phyloP scores from a whole-genome alignment of 805 yeast genomes.

The Candida maesae region DNA sequence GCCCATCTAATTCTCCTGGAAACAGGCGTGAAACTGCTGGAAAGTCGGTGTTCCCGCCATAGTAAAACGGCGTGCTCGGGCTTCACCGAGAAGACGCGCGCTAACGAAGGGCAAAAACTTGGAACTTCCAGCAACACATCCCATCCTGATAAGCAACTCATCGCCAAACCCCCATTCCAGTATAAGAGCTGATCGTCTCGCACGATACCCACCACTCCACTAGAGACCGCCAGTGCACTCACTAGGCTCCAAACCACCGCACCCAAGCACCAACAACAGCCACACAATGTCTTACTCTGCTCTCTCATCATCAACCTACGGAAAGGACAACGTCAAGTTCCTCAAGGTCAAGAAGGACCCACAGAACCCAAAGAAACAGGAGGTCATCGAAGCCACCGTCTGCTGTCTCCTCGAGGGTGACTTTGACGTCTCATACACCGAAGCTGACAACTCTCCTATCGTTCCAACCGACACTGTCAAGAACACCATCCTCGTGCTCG shows the following conservation, averaged over 20 bases:
- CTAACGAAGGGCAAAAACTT: constrained; percentile 1
- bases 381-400: constrained; percentile 83
- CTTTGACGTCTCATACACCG: constrained; percentile 76
- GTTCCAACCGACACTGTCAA: constrained; percentile 95
- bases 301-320: constrained; percentile 61
- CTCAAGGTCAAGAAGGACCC: constrained; percentile 83
- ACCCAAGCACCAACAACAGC: not conserved
- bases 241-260: too few species aligned
- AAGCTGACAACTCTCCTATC: constrained; percentile 84
- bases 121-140: too few species aligned
- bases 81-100: constrained; percentile 16
- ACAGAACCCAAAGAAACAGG: constrained; percentile 66
- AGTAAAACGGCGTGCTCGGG: constrained; percentile 4
- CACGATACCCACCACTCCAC: too few species aligned
- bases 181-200: constrained; percentile 4
- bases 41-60: not conserved
- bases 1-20: not conserved
- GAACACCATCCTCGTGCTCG: constrained; percentile 81
- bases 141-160: constrained; percentile 1
- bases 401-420: constrained; percentile 71
- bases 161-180: not conserved
- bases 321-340: constrained; percentile 90
- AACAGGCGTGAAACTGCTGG: not conserved
- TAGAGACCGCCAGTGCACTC: too few species aligned
- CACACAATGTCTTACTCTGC: constrained; percentile 23